A percentile compares a stretch with the other conserved stretches of the same genome.
Conservation (phyloP, 2,329 filamentous ascomycete species). For the Blastomyces percursus region DNA sequence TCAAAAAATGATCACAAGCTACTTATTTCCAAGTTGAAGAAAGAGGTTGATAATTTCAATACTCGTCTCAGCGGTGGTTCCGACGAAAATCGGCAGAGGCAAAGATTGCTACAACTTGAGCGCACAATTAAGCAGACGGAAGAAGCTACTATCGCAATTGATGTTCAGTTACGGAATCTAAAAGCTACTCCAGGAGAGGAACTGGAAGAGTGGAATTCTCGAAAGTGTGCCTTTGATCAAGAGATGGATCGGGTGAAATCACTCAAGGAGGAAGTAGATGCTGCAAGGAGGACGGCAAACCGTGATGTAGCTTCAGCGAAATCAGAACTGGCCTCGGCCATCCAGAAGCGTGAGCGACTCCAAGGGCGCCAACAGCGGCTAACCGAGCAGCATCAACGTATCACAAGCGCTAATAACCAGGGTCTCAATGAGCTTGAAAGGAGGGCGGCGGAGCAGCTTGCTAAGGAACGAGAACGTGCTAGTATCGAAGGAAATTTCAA, state of each 20-base stretch:
- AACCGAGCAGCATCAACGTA: slow-evolving; percentile 51
- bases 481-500: slow-evolving; percentile 34
- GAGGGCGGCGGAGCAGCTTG: slow-evolving; percentile 37
- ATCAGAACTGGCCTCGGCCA: slow-evolving; percentile 41
- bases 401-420: slow-evolving; percentile 48
- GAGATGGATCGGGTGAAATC: slow-evolving; percentile 42
- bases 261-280: slow-evolving; percentile 41
- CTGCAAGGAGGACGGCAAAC: slow-evolving; percentile 41
- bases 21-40: slow-evolving; percentile 46
- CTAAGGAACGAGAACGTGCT: slow-evolving; percentile 36
- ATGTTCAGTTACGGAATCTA: slow-evolving; percentile 43
- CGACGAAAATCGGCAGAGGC: slow-evolving; percentile 51
- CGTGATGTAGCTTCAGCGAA: slow-evolving; percentile 43
- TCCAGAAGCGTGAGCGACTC: slow-evolving; percentile 51
- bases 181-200: slow-evolving; percentile 49
- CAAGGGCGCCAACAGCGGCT: slow-evolving; percentile 47
- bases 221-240: slow-evolving; percentile 44
- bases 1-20: slow-evolving; percentile 52
- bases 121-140: slow-evolving; percentile 54
- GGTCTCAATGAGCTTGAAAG: slow-evolving; percentile 45
- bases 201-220: slow-evolving; percentile 40
- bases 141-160: slow-evolving; percentile 47
- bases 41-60: slow-evolving; percentile 49
- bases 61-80: slow-evolving; percentile 49
- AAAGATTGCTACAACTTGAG: slow-evolving; percentile 50